Evolutionary conservation across 2,329 filamentous ascomycete genomes (phyloP), one percentile per base, ranked within the genome.

Genomic region (Ophiocordyceps camponoti-leonardi): DNA sequence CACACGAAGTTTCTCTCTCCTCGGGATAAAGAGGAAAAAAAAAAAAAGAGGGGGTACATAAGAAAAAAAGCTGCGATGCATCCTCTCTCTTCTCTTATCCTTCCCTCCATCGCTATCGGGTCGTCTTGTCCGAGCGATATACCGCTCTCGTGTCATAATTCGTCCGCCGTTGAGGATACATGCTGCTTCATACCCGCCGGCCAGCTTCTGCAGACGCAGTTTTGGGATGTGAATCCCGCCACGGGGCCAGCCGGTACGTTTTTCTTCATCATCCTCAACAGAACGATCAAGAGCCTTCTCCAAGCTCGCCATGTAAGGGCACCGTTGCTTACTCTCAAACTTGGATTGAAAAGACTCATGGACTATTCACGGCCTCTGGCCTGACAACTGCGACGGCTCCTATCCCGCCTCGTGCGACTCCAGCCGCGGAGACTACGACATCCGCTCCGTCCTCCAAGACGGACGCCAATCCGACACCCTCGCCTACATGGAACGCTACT

Each of bases 171-270:
- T 16, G 61, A 68, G 45, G 69, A 86, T 55, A 72, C 78, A 8
- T 87, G 83, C 65, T 87, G 83, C 64, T 83, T 85, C 66, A 68
- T 75, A 22, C 80, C 82, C 0, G 76, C 80, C 6, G 83, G 83
- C 8, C 74, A 83, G 52, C 64, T 86, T 43, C 68, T 86, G 6
- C 75, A 77, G 61, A 86, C 83, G 3, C 82, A 86, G 54, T 86
- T 87, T 62, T 87, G 83, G 83, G 81, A 86, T 56, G 73, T 75
- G 1, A 58, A 72, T 48, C 81, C 81, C 1, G 64, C 71, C 1
- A 72, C 76, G 4, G 81, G 83, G 0, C 81, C 83, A 2, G 41
- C 51, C n/a, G 53, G 56, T 57, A 49, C 42, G 45, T 28, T 2
- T n/a, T 28, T 6, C 28, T 22, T 8, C 18, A 6, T 28, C 23